A percentile compares a stretch with the other conserved stretches of the same genome.
Evolutionary conservation across 257 asterid species (phyloP).

Genomic region (Verbascum thapsus): DNA sequence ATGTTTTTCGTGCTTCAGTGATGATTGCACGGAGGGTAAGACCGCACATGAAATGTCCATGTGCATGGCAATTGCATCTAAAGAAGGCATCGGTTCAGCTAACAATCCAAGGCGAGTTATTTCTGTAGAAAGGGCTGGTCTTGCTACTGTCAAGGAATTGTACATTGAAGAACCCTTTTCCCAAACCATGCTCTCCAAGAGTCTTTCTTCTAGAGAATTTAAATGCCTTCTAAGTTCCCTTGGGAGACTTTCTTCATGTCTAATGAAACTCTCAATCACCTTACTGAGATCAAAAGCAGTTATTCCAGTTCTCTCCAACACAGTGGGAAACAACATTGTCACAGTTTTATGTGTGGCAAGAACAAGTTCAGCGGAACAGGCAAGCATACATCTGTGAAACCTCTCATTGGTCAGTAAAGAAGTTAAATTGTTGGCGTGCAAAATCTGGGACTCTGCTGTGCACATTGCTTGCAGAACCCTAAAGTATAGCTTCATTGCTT

Average conservation of each 20-base stretch:
- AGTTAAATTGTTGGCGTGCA: constrained; percentile 76
- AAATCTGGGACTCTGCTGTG: constrained; percentile 79
- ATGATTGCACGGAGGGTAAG: constrained; percentile 45
- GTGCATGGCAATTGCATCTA: constrained; percentile 93
- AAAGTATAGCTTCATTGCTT: constrained; percentile 86
- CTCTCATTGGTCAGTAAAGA: constrained; percentile 89
- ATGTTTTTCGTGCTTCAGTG: constrained; percentile 61
- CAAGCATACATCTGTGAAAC: constrained; percentile 99
- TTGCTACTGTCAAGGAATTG: constrained; percentile 87
- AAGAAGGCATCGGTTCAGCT: constrained; percentile 97
- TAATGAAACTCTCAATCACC: constrained; percentile 95
- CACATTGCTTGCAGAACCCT: constrained; percentile 95
- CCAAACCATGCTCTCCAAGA: constrained; percentile 98
- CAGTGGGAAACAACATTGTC: constrained; percentile 95
- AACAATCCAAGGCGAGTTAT: constrained; percentile 81
- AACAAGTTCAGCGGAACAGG: constrained; percentile 98
- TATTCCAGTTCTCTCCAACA: constrained; percentile 94
- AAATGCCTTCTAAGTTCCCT: constrained; percentile 94
- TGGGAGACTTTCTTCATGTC: constrained; percentile 97
- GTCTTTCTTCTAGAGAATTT: constrained; percentile 93
- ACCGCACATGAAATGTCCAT: constrained; percentile 58
- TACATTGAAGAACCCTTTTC: constrained; percentile 98
- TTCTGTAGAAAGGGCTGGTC: constrained; percentile 81
- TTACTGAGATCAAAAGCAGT: constrained; percentile 97
- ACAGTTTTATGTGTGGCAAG: constrained; percentile 99